A percentile compares a stretch with the other conserved stretches of the same genome.
These are phyloP conservation scores for Geotrichum histeridarum DNA, from an alignment of 1,139 yeast genomes.

Conservation along the genomic window DNA sequence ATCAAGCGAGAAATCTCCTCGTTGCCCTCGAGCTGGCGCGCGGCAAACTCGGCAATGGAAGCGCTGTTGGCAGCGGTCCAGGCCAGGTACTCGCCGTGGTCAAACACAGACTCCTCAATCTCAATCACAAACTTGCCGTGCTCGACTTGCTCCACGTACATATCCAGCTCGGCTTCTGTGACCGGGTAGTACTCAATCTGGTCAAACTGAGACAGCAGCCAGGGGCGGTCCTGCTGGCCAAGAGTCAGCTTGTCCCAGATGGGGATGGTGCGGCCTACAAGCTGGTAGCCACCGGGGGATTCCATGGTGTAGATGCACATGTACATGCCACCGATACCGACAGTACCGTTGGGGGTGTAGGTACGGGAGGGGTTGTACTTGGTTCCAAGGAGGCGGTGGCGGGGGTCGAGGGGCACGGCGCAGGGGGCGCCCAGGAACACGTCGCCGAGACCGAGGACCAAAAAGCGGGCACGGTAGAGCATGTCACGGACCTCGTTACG, in stretches of 20 bases:
- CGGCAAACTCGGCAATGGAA: constrained; percentile 66
- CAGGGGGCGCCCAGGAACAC: constrained; percentile 97
- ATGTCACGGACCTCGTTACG: constrained; percentile 74
- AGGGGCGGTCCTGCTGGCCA: constrained; percentile 71
- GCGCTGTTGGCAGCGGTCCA: constrained; percentile 73
- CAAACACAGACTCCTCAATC: constrained; percentile 71
- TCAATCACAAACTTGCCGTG: constrained; percentile 78
- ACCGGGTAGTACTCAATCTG: constrained; percentile 94
- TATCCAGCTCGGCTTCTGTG: constrained; percentile 72
- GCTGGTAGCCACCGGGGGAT: constrained; percentile 97
- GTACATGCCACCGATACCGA: constrained; percentile 96
- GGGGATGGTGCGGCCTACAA: constrained; percentile 93
- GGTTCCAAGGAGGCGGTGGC: constrained; percentile 86
- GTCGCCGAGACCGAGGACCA: constrained; percentile 93
- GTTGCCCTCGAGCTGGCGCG: constrained; percentile 70
- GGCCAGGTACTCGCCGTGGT: constrained; percentile 66
- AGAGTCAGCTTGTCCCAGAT: constrained; percentile 92
- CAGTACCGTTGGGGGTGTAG: constrained; percentile 92
- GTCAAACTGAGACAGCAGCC: constrained; percentile 88
- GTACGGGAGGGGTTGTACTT: constrained; percentile 96
- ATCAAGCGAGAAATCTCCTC: constrained; percentile 81
- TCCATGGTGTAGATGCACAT: constrained; percentile 98
- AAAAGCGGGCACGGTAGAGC: constrained; percentile 81
- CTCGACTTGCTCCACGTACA: constrained; percentile 63
- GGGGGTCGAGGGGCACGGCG: constrained; percentile 95